Evolutionary conservation across 805 yeast species (phyloP), one percentile per base, ranked within the genome.

Genomic region (Kazachstania taianensis): DNA sequence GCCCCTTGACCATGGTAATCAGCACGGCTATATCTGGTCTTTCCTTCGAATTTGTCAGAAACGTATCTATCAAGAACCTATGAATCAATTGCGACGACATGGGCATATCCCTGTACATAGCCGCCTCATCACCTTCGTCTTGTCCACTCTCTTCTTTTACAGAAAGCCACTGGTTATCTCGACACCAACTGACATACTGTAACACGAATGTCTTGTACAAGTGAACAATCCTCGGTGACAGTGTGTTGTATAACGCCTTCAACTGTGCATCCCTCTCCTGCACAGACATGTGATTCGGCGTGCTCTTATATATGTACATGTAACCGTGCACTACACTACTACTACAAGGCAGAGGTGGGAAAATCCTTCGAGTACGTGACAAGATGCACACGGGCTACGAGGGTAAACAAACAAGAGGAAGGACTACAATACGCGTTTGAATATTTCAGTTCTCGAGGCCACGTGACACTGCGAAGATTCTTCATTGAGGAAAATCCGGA

Each of bases 161-260:
- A 46, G 23, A 5, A 49, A 26, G 4, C 41, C 36, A n/a, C n/a
- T n/a, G n/a, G n/a, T 39, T 41, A 12, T 35, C 40, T 14, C 38
- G 36, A 28, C 50, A 48, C 61, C 61, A 55, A 23, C 46, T 41
- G 9, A 52, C 45, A 41, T 49, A 55, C 27, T 47, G 50, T 10
- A 49, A 40, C 30, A 50, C 44, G 38, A 49, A 52, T 17, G 52
- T 43, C 38, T 48, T 49, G 41, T 52, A 55, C 39, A 53, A 55
- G 29, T 26, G 15, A 9, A 10, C 15, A 12, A 15, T 15, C 29
- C 29, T 26, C 7, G 29, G 29, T 15, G 29, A 26, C 13, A 13
- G 15, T 12, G 29, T 12, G 15, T 13, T n/a, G 3, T 22, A 9
- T 4, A 22, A 22, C 25, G 12, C 12, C 12, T 22, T 22, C 25